phyloP scores from a whole-genome alignment of 805 yeast genomes.

The Lachancea quebecensis region DNA sequence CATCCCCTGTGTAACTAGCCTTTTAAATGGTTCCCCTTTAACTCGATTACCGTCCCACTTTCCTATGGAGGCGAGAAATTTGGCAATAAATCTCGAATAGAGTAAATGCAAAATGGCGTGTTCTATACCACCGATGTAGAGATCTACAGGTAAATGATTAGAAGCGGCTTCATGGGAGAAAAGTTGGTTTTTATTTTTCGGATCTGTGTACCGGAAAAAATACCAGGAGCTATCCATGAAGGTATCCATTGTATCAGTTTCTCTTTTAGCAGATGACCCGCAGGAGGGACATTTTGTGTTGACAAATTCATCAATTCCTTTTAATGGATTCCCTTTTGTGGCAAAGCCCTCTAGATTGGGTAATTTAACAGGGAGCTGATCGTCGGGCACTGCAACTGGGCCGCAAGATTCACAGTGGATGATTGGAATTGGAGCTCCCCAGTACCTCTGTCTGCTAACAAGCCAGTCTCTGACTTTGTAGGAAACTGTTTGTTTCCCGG shows the following conservation, averaged over 20 bases:
- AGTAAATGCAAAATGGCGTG: slow-evolving; percentile 91
- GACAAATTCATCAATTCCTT: slow-evolving; percentile 58
- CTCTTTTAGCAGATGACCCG: slow-evolving; percentile 65
- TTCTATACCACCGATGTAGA: slow-evolving; percentile 92
- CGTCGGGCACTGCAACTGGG: slow-evolving; percentile 84
- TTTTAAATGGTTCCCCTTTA: slow-evolving; percentile 73
- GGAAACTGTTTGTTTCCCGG: slow-evolving; percentile 46
- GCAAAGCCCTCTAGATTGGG: slow-evolving; percentile 51
- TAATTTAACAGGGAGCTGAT: slow-evolving; percentile 72
- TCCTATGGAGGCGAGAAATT: slow-evolving; percentile 63
- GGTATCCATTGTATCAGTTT: slow-evolving; percentile 98
- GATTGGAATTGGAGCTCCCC: slow-evolving; percentile 99
- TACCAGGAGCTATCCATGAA: slow-evolving; percentile 99
- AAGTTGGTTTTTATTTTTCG: slow-evolving; percentile 50
- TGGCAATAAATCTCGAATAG: slow-evolving; percentile 79
- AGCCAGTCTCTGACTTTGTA: slow-evolving; percentile 87
- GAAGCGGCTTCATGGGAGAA: slow-evolving; percentile 48
- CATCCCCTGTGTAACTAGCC: slow-evolving; percentile 92
- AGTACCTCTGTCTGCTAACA: slow-evolving; percentile 86
- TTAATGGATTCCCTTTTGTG: slow-evolving; percentile 61
- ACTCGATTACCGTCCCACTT: slow-evolving; percentile 55
- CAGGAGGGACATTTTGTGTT: slow-evolving; percentile 79
- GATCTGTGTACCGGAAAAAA: slow-evolving; percentile 74
- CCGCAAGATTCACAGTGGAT: slow-evolving; percentile 86
- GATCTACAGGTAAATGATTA: slow-evolving; percentile 70